Conservation (phyloP, 805 yeast genomes). For the Dipodascus albidus region DNA sequence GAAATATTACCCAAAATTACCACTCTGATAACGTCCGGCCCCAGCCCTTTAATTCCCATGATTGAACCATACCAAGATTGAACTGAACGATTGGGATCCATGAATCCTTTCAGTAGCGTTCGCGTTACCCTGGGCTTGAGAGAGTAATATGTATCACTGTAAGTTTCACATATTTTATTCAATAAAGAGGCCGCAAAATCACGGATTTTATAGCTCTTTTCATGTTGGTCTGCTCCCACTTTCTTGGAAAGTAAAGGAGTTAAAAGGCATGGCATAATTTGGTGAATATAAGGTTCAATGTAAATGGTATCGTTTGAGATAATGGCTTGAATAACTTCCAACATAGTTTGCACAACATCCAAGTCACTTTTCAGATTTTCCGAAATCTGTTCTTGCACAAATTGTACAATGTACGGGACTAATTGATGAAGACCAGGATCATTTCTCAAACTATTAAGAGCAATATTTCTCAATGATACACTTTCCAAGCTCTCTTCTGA, state of each 20-base stretch:
- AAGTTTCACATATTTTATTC: slow-evolving; percentile 64
- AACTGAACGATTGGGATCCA: slow-evolving; percentile 70
- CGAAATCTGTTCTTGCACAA: slow-evolving; percentile 90
- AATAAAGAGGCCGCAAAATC: slow-evolving; percentile 80
- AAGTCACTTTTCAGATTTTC: slow-evolving; percentile 62
- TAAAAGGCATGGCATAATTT: slow-evolving; percentile 90
- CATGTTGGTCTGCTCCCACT: slow-evolving; percentile 44
- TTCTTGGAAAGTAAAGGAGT: slow-evolving; percentile 82
- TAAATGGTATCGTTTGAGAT: slow-evolving; percentile 75
- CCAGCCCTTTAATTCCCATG: slow-evolving; percentile 71
- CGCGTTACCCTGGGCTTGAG: slow-evolving; percentile 89
- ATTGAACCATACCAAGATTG: slow-evolving; percentile 92
- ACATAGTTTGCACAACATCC: slow-evolving; percentile 64
- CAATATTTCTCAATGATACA: slow-evolving; percentile 55
- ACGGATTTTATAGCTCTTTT: slow-evolving; percentile 49
- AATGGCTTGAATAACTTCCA: slow-evolving; percentile 79
- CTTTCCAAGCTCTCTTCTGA: slow-evolving; percentile 27
- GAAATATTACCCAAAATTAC: slow-evolving; percentile 73
- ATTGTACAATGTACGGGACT: slow-evolving; percentile 92
- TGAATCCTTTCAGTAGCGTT: slow-evolving; percentile 80
- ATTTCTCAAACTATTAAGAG: slow-evolving; percentile 68
- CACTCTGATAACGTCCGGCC: slow-evolving; percentile 78
- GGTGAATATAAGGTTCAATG: slow-evolving; percentile 91
- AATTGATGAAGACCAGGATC: slow-evolving; percentile 96
- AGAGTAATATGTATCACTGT: slow-evolving; percentile 78